Percentiles rank a stretch among this genome's conserved stretches.
These are phyloP conservation scores for Corylus avellana DNA, from an alignment of 306 rosid genomes.

Conservation along the genomic window DNA sequence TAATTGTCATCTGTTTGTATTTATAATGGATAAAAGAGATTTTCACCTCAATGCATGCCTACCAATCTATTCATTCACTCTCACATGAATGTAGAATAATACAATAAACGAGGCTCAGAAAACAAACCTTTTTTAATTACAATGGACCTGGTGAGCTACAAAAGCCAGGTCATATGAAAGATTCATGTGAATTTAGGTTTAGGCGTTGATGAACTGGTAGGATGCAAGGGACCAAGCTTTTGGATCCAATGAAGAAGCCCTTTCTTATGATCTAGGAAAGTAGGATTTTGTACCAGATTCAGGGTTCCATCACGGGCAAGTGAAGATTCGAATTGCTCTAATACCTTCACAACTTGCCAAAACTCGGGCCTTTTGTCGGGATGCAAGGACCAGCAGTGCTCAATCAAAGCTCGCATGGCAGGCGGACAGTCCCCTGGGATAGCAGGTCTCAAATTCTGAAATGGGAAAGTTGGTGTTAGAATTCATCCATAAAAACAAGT, in stretches of 20 bases:
- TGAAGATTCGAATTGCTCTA: conserved; percentile 79
- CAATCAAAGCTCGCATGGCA: conserved; percentile 75
- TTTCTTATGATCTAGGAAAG: conserved; percentile 78
- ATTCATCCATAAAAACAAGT: conserved; percentile 1
- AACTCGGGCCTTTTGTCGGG: conserved; percentile 88
- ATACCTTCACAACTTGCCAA: conserved; percentile 84
- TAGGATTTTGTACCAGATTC: conserved; percentile 42
- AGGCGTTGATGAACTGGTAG: conserved; percentile 49
- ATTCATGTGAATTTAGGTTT: conserved; percentile 80
- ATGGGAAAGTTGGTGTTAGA: conserved; percentile 23
- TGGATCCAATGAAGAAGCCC: conserved; percentile 89
- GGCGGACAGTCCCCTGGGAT: conserved; percentile 67
- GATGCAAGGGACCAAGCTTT: conserved; percentile 73
- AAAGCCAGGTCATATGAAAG: conserved; percentile 46
- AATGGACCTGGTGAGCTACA: conserved; percentile 53
- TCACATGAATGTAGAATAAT: conserved; percentile 36
- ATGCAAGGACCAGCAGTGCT: conserved; percentile 85
- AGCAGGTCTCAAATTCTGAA: conserved; percentile 72
- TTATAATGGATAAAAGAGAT: conserved; percentile 20
- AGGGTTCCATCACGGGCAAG: conserved; percentile 69
- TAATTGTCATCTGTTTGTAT: conserved; percentile 4
- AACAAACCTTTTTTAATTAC: conserved; percentile 64
- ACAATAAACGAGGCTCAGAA: conserved; percentile 43
- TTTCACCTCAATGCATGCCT: conserved; percentile 41
- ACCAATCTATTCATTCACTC: conserved; percentile 36